Conservation (phyloP, 1,284 basidiomycete genomes). For the Tremellales sp. region DNA sequence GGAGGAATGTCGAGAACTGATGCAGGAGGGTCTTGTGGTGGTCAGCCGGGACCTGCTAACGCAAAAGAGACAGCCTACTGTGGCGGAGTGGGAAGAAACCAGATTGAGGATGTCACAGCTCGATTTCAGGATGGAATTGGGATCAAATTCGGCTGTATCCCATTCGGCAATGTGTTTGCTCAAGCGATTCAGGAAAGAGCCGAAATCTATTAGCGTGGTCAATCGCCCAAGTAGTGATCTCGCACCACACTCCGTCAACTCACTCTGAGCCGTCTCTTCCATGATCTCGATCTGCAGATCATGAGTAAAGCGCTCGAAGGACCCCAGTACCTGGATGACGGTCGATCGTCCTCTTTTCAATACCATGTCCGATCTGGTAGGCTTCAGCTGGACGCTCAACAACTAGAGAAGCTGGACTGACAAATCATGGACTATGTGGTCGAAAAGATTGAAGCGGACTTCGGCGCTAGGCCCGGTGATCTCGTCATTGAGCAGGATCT, state of each 20-base stretch:
- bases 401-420: neutral
- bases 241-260: slow-evolving; percentile 2
- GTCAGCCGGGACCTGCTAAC: too few species aligned
- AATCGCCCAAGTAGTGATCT: neutral
- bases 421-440: slow-evolving; percentile 18
- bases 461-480: too few species aligned
- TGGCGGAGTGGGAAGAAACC: slow-evolving; percentile 1
- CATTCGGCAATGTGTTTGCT: slow-evolving; percentile 36
- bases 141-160: slow-evolving; percentile 28
- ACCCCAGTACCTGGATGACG: slow-evolving; percentile 23
- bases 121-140: slow-evolving; percentile 25
- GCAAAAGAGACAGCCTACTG: slow-evolving; percentile 9
- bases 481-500: too few species aligned
- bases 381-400: neutral
- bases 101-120: slow-evolving; percentile 18
- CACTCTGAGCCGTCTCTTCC: slow-evolving; percentile 24
- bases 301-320: slow-evolving; percentile 16
- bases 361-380: slow-evolving; percentile 24
- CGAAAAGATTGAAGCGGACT: too few species aligned
- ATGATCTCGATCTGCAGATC: slow-evolving; percentile 19
- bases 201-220: slow-evolving; percentile 18
- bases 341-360: slow-evolving; percentile 24
- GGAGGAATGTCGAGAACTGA: slow-evolving; percentile 34
- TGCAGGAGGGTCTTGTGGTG: slow-evolving; percentile 21
- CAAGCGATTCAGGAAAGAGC: slow-evolving; percentile 30